Base-by-base conservation (phyloP, 768 basidiomycete species). In the Trametes villosa region DNA sequence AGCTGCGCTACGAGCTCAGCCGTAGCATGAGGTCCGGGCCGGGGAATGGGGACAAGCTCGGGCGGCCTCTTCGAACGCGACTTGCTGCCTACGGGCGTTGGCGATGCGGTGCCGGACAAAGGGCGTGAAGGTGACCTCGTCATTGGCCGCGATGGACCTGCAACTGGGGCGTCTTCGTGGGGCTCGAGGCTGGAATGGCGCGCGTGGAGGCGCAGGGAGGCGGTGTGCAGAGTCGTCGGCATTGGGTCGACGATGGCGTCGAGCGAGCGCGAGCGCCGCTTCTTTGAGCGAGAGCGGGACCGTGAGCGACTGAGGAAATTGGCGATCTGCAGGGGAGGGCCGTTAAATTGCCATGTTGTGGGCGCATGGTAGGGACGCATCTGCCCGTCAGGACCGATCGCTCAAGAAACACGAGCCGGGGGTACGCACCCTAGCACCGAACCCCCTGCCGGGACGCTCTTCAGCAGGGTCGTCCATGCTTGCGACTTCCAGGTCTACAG, bases 101-200 rank as follows among this genome's bases (percentile, higher is more conserved):
- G 81, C 18, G 83, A 83, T 0, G 87, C 87, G 0, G 83, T 85
- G 22, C 85, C 82, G 3, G 88, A 89, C 24, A 91, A 74, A 4
- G 89, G 89, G 7, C 88, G 82, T 22, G 83, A 86, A 76, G 57
- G 74, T 60, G 57, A 69, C 22, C 86, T 81, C 5, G 81, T 75
- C 26, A 76, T 65, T 1, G 85, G 83, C 67, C 83, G 83, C 27
- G 82, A 75, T 48, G 72, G 73, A 11, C 62, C 62, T 0, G 62
- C 57, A 20, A 55, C 60, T 34, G 44, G 30, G 34, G 57, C 38
- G 22, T 69, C 60, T 30, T 64, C 55, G 20, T 72, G 62, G 36
- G 56, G 57, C 42, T 67, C 68, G 52, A 64, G 57, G 51, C 52
- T 67, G 9, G 65, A 64, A 61, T 60, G 65, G 27, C 65, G 66